Evolutionary conservation across 345 rosid genomes (phyloP), one percentile per base, ranked within the genome.

Genomic region (Acer yangbiense): DNA sequence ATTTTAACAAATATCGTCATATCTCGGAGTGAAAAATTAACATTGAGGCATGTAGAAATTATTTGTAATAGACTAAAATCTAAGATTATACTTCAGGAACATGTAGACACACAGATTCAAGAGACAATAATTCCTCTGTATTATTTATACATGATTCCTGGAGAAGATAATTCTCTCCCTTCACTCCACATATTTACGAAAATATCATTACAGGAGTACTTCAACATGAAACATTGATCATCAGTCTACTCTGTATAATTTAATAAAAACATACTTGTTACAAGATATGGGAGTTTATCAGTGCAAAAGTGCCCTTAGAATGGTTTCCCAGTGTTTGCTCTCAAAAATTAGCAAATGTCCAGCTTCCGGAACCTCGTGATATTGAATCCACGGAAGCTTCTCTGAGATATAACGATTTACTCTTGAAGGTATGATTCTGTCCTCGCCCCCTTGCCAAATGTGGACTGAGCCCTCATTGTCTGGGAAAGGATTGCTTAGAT

Each of bases 391-490:
- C 6, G 93, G 95, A 70, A 89, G 89, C 82, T 85, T 90, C 46
- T 88, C 79, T 0, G 91, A 63, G 7, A 95, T 78, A 76, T 80
- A 89, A 10, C 80, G 88, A 48, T 88, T 90, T 35, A 93, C 48
- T 62, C 83, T 73, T 3, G 27, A 73, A 0, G 93, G 92, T 76
- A 90, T 82, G 66, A 93, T 81, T 79, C 86, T 81, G 75, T 95
- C 99, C 68, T 90, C 93, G 2, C 54, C 41, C 14, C 89, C 94
- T 83, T 90, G 94, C 98, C 99, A 95, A 3, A 95, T 68, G 60
- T 93, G 93, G 20, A 95, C 90, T 0, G 88, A 83, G 17, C 94
- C 92, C 79, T 84, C 86, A 0, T 82, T 82, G 71, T 86, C 67
- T 0, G 82, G 84, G 50, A 91, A 91, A n/a, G 97, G 98, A 81